Conservation (phyloP, 441 rosid species). For the Corymbia citriodora region DNA sequence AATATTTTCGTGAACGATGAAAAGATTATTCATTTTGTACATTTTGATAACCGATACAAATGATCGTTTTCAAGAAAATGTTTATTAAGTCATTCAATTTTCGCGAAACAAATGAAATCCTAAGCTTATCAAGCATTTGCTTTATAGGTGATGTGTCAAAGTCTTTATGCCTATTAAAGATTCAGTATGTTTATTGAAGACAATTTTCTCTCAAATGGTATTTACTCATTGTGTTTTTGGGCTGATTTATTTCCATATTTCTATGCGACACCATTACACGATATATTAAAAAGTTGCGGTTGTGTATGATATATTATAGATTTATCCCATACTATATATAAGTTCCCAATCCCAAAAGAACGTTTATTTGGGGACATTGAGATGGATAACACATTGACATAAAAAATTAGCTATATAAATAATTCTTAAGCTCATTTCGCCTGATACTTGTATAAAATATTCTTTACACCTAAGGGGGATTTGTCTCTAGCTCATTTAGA, state of each 20-base stretch:
- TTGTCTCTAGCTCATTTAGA: not conserved
- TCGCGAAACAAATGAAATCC: fast-evolving
- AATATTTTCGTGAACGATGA: fast-evolving
- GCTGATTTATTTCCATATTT: not conserved
- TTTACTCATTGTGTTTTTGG: not conserved
- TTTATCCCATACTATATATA: not conserved
- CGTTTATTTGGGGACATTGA: not conserved
- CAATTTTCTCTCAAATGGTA: not conserved
- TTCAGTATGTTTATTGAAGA: not conserved
- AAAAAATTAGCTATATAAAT: too few species aligned
- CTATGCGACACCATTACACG: not conserved
- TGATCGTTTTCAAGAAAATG: fast-evolving
- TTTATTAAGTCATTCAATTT: too few species aligned
- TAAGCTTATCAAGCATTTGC: not conserved
- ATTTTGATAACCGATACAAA: not conserved
- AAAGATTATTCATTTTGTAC: too few species aligned
- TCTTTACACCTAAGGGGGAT: not conserved
- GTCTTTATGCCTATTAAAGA: not conserved
- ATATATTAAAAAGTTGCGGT: not conserved
- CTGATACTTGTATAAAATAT: too few species aligned
- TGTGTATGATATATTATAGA: fast-evolving
- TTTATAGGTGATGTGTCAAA: not conserved
- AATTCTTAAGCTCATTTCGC: too few species aligned
- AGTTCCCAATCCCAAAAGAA: not conserved
- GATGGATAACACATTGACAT: too few species aligned